These are phyloP conservation scores for Ceratobasidium sp. DNA, from an alignment of 1,284 basidiomycete species.

Conservation along the genomic window DNA sequence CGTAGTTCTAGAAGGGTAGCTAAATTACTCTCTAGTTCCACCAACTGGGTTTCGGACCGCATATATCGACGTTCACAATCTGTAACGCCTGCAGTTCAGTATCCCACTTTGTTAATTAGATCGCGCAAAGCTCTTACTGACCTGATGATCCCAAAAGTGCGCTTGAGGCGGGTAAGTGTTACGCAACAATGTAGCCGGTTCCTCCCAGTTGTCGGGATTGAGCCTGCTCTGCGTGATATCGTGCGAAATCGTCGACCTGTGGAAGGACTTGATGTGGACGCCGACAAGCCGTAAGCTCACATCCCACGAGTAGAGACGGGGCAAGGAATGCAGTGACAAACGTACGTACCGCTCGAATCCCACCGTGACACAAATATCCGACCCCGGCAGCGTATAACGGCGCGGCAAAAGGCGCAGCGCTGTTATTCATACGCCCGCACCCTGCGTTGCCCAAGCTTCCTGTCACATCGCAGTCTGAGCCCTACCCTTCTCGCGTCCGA, in stretches of 20 bases:
- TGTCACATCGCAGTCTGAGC: conserved; percentile 60
- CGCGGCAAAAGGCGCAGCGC: conserved; percentile 69
- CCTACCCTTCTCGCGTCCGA: background rate
- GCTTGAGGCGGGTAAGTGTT: conserved; percentile 66
- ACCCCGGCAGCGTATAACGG: conserved; percentile 75
- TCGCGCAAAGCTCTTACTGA: conserved; percentile 52
- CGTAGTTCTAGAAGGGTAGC: background rate
- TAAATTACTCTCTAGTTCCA: too few species aligned
- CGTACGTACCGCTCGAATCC: conserved; percentile 71
- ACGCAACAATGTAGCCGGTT: conserved; percentile 73
- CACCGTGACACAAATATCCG: conserved; percentile 84
- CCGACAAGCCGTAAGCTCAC: too few species aligned
- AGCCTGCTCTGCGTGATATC: conserved; percentile 65
- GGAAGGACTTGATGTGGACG: conserved; percentile 64
- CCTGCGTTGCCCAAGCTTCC: conserved; percentile 65
- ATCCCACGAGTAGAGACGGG: background rate
- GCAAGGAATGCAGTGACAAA: conserved; percentile 60
- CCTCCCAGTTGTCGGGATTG: conserved; percentile 70
- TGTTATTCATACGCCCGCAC: conserved; percentile 69
- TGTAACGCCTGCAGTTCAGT: background rate
- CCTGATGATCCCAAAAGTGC: conserved; percentile 74
- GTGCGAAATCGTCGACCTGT: conserved; percentile 69
- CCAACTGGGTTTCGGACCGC: background rate
- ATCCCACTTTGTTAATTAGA: too few species aligned
- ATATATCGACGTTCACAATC: conserved; percentile 22